Evolutionary conservation across 345 rosid genomes (phyloP), one percentile per base, ranked within the genome.

Genomic region (Hibiscus mutabilis): DNA sequence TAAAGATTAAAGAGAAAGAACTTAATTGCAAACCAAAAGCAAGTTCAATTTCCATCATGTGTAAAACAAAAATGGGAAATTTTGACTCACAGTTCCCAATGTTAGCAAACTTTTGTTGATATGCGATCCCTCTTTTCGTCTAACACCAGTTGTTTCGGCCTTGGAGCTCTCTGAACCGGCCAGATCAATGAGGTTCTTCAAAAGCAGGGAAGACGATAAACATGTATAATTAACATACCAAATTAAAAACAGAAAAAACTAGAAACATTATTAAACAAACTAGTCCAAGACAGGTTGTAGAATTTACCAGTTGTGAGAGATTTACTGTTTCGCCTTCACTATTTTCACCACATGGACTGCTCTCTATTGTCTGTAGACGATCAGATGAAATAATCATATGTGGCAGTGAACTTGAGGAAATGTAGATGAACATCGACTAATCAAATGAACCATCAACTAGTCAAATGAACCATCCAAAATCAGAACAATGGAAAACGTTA

Each of bases 141-240:
- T 92, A 74, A 87, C 52, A 70, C 99, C 99, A 78, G 84, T 89
- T 18, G 99, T 92, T 87, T 88, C 98, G 71, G 91, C 99, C 83
- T 91, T 95, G 14, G 99, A 92, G 82, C 99, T 95, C 87, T 95
- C 99, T 21, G 99, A 95, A 88, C 99, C 99, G 78, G 99, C 99
- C 86, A 95, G 91, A 87, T 95, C 99, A 84, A 95, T 91, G 79
- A 95, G 98, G 88, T 92, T 90, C 99, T 62, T 21, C 33, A 1
- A 56, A 16, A 37, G 44, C 58, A 49, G 16, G 27, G 22, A 69
- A 24, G 60, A 19, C 40, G 10, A 2, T 22, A 42, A 47, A 55
- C 44, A 21, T 15, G 21, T 33, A n/a, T 47, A 27, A 69, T 57
- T 47, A 55, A 25, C 55, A 55, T 21, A 65, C 18, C 27, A 51